Evolutionary conservation across 148 eudicot genomes (phyloP), one percentile per base, ranked within the genome.

Genomic region (Spergularia bocconei): DNA sequence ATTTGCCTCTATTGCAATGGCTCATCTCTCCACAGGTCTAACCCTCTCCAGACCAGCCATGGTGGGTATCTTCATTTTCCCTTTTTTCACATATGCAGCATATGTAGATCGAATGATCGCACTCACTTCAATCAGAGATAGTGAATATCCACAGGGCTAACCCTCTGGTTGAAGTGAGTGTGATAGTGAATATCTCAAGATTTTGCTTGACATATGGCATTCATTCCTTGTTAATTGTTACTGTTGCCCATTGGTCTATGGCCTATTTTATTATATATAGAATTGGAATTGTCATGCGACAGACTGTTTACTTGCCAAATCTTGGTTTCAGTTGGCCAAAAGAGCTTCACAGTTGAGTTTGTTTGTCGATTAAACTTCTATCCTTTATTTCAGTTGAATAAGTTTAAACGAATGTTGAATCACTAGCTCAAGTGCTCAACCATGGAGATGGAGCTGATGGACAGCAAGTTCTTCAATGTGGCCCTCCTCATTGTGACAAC

Each of bases 401-500:
- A 2, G 56, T 25, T 17, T 21, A 41, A 58, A 56, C 13, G 39
- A 14, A 8, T 56, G 50, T 38, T 23, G 19, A 51, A 71, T 56
- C 54, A 75, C 36, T 29, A 64, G 75, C 55, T 8, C 38, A 16
- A 15, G 4, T 29, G 36, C 36, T 54, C 8, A 78, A 54, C 69
- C 67, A 80, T 72, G 83, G 73, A 77, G 70, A 53, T 36, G 25
- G 80, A 77, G 66, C 52, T 72, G 36, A 74, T 79, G 78, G 84
- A 86, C 59, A 33, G 48, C 57, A 78, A 81, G 72, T 69, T 88
- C 21, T 57, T 83, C 44, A 91, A 82, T 63, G 86, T 91, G 75
- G 96, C 90, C 11, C 77, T 90, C 3, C 78, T 94, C 51, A 76
- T 94, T 9, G 73, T 90, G 58, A 90, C 91, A 6, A 94, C 98